phyloP scores from a whole-genome alignment of 2,329 filamentous ascomycete genomes.

The Colletotrichum paranaense region DNA sequence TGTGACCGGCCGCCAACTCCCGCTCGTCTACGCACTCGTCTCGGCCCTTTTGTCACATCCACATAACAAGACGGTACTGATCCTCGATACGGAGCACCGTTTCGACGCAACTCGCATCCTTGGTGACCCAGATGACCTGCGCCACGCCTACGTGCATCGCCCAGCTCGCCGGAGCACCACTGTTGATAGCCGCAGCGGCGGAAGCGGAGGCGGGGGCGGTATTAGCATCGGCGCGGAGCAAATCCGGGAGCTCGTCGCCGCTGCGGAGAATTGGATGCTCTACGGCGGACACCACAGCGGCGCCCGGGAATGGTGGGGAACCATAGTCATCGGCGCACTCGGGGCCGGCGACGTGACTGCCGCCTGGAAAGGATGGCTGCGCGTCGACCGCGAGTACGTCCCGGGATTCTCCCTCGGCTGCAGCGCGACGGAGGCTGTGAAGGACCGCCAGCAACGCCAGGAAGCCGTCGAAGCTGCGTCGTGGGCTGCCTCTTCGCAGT shows the following conservation, averaged over 20 bases:
- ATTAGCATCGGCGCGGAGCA: constrained; percentile 36
- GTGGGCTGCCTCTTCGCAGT: constrained; percentile 60
- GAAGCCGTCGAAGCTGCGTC: constrained; percentile 53
- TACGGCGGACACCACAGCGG: constrained; percentile 59
- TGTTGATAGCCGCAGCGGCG: constrained; percentile 35
- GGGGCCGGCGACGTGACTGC: constrained; percentile 47
- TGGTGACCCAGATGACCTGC: constrained; percentile 51
- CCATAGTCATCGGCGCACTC: constrained; percentile 60
- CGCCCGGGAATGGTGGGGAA: constrained; percentile 68
- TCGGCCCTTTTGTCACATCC: constrained; percentile 62
- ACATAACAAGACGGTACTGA: constrained; percentile 58
- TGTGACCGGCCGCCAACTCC: constrained; percentile 63
- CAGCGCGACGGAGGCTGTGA: constrained; percentile 58
- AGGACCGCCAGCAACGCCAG: constrained; percentile 51
- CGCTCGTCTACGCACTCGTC: constrained; percentile 67
- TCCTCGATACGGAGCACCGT: constrained; percentile 66
- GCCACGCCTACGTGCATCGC: constrained; percentile 63
- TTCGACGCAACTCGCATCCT: constrained; percentile 64
- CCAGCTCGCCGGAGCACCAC: constrained; percentile 45
- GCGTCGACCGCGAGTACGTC: constrained; percentile 57
- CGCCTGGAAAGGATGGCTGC: constrained; percentile 64
- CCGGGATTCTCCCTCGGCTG: constrained; percentile 50
- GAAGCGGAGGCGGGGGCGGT: constrained; percentile 11
- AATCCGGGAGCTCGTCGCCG: constrained; percentile 50
- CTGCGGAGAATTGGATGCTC: constrained; percentile 60